Evolutionary conservation across 208 protist genomes (phyloP).

Genomic region (Kentomonas sorsogonicus): DNA sequence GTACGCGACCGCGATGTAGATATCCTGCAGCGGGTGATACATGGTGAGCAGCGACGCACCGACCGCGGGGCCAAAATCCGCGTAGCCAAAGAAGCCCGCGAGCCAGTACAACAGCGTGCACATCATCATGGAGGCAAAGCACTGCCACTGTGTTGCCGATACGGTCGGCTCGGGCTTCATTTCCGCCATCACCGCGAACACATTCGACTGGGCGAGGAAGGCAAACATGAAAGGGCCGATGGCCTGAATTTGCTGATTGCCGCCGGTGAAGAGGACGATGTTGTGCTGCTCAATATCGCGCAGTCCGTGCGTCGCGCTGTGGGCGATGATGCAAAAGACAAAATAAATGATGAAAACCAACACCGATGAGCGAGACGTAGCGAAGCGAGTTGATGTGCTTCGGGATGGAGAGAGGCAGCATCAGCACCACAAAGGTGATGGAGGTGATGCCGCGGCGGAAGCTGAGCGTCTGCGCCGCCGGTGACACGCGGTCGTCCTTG

Average conservation of each 20-base stretch:
- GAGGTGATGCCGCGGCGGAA: constrained; percentile 38
- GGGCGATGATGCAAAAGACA: constrained; percentile 49
- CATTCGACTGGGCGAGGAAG: constrained; percentile 65
- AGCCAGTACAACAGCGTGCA: constrained; percentile 72
- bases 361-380: constrained; percentile 60
- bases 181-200: constrained; percentile 55
- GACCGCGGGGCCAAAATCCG: constrained; percentile 45
- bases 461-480: constrained; percentile 17
- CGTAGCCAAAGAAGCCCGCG: constrained; percentile 68
- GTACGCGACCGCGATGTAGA: constrained; percentile 63
- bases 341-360: constrained; percentile 68
- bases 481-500: constrained; percentile 24
- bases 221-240: constrained; percentile 60
- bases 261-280: constrained; percentile 25
- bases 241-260: constrained; percentile 31
- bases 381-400: constrained; percentile 74
- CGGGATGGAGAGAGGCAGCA: constrained; percentile 69
- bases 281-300: constrained; percentile 18
- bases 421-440: constrained; percentile 47
- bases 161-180: constrained; percentile 32
- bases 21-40: constrained; percentile 46
- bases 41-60: constrained; percentile 46
- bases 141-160: constrained; percentile 35
- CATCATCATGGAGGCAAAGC: constrained; percentile 44
- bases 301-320: constrained; percentile 26